Conservation (phyloP, 2,329 filamentous ascomycete genomes). For the Xylariaceae sp. region DNA sequence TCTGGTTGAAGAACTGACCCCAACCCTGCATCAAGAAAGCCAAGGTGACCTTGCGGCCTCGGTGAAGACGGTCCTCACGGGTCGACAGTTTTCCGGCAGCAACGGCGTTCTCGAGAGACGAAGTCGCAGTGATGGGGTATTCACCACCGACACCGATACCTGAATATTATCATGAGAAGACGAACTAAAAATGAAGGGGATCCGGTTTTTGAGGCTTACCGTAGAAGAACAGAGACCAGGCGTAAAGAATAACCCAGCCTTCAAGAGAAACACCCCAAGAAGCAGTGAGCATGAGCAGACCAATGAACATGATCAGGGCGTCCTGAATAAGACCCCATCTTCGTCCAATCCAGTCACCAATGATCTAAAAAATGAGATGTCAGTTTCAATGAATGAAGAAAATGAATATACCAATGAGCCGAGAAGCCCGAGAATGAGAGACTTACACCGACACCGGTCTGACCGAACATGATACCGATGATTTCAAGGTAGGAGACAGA, state of each 20-base stretch:
- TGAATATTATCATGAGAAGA: conserved; percentile 15
- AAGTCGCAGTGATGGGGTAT: conserved; percentile 95
- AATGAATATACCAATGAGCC: not conserved
- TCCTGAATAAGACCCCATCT: conserved; percentile 96
- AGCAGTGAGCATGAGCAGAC: conserved; percentile 84
- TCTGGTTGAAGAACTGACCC: conserved; percentile 95
- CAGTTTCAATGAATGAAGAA: conserved; percentile 15
- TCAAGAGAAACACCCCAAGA: conserved; percentile 83
- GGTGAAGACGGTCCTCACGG: conserved; percentile 87
- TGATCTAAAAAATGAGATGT: conserved; percentile 36
- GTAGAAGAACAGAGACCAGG: conserved; percentile 91
- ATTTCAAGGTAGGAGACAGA: conserved; percentile 90
- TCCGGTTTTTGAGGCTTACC: conserved; percentile 34
- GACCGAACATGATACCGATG: conserved; percentile 89
- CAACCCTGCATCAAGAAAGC: conserved; percentile 98
- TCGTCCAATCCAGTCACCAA: conserved; percentile 73
- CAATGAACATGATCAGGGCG: conserved; percentile 88
- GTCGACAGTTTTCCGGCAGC: conserved; percentile 84
- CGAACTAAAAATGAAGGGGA: conserved; percentile 36
- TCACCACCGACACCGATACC: conserved; percentile 69
- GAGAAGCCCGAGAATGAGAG: not conserved
- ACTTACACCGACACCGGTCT: conserved; percentile 76
- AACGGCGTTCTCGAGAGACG: conserved; percentile 86
- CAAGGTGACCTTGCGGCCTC: conserved; percentile 90
- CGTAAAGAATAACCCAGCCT: conserved; percentile 96